Evolutionary conservation across 1,284 basidiomycete genomes (phyloP).

Genomic region (Dichomitus squalens): DNA sequence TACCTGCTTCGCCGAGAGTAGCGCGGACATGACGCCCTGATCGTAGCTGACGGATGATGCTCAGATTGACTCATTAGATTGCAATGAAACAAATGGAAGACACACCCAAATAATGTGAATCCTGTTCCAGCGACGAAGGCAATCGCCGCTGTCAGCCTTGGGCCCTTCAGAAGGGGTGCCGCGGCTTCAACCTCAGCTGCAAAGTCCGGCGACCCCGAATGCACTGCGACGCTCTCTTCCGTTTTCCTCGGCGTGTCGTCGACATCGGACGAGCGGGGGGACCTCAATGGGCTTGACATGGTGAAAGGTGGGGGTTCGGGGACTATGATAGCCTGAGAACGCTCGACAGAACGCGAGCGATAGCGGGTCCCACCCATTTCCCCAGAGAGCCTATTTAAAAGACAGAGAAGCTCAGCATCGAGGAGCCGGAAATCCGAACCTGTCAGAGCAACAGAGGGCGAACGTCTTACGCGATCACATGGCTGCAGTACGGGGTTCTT

Average conservation of each 20-base stretch:
- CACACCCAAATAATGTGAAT: conserved; percentile 60
- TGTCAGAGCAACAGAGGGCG: not conserved
- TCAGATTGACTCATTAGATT: not conserved
- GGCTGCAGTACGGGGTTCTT: conserved; percentile 12
- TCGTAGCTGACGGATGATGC: conserved; percentile 50
- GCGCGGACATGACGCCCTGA: conserved; percentile 66
- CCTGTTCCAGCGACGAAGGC: conserved; percentile 57
- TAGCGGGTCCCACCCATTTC: not conserved
- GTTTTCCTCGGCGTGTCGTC: conserved; percentile 13
- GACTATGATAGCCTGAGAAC: not conserved
- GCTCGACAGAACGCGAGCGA: not conserved
- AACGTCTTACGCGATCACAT: conserved; percentile 15
- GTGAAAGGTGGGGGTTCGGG: not conserved
- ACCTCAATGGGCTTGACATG: conserved; percentile 17
- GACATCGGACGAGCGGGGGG: conserved; percentile 7
- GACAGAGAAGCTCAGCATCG: not conserved
- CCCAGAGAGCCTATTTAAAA: conserved; percentile 7
- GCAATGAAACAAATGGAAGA: not conserved
- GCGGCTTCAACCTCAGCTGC: conserved; percentile 26
- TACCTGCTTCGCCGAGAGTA: conserved; percentile 54
- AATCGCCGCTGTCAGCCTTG: conserved; percentile 44
- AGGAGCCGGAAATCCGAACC: not conserved
- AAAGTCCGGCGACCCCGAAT: conserved; percentile 10
- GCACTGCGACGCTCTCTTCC: conserved; percentile 7
- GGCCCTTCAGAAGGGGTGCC: conserved; percentile 42